Evolutionary conservation across 352 stramenopile species (phyloP).

Genomic region (Phytophthora podocarpi): DNA sequence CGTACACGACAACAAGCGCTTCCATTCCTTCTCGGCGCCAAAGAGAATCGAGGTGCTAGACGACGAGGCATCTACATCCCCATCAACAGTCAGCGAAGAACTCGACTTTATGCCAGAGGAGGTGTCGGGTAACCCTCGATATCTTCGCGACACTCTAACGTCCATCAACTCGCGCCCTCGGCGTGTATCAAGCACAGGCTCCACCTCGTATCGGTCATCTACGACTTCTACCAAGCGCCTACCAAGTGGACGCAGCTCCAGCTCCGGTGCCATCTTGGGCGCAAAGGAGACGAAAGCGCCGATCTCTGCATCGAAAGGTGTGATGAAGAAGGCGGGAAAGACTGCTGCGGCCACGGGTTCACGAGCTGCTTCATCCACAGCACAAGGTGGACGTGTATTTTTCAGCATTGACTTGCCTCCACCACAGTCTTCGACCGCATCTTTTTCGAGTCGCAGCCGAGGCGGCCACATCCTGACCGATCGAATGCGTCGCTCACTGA

Average conservation of each 20-base stretch:
- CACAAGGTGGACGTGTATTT: constrained; percentile 31
- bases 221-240: constrained; percentile 32
- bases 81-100: constrained; percentile 45
- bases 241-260: constrained; percentile 21
- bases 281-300: constrained; percentile 16
- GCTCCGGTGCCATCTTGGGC: constrained; percentile 21
- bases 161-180: constrained; percentile 59
- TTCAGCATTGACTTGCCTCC: constrained; percentile 36
- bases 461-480: constrained; percentile 25
- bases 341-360: constrained; percentile 2
- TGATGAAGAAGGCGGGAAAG: constrained; percentile 21
- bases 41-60: constrained; percentile 37
- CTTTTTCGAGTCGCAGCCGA: constrained; percentile 24
- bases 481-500: constrained; percentile 21
- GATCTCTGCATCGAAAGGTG: constrained; percentile 16
- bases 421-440: constrained; percentile 6
- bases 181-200: constrained; percentile 12
- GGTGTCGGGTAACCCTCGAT: constrained; percentile 37
- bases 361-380: constrained; percentile 17
- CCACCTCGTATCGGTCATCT: constrained; percentile 19
- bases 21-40: constrained; percentile 54
- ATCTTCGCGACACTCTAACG: constrained; percentile 56
- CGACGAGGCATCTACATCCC: constrained; percentile 39
- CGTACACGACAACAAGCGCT: constrained; percentile 32
- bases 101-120: constrained; percentile 42